Evolutionary conservation across 306 rosid species (phyloP).

Genomic region (Gillenia trifoliata): DNA sequence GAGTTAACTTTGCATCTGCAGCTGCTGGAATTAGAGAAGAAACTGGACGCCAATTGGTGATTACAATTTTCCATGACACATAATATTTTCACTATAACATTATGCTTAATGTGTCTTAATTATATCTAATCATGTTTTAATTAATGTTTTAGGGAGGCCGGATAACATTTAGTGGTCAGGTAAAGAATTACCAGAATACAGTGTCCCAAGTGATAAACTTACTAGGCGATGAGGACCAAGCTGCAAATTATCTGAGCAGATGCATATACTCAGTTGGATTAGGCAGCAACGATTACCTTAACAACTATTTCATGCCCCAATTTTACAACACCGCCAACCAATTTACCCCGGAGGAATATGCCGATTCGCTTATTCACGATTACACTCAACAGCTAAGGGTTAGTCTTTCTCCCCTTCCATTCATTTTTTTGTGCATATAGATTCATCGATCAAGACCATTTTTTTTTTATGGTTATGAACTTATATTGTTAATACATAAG

Average conservation of each 20-base stretch:
- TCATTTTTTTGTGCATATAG: background rate
- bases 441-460: background rate
- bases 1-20: constrained; percentile 93
- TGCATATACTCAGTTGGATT: constrained; percentile 84
- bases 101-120: background rate
- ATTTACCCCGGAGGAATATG: constrained; percentile 66
- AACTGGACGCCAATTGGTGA: constrained; percentile 89
- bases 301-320: constrained; percentile 92
- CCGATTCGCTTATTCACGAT: constrained; percentile 56
- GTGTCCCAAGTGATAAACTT: constrained; percentile 65
- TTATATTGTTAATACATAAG: no score
- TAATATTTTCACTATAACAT: background rate
- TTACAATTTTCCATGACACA: background rate
- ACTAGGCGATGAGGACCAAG: constrained; percentile 48
- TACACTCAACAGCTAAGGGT: constrained; percentile 63
- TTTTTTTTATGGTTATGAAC: background rate
- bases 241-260: constrained; percentile 58
- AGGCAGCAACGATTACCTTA: constrained; percentile 95
- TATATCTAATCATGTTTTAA: background rate
- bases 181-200: constrained; percentile 58
- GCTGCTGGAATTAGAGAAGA: constrained; percentile 97
- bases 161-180: constrained; percentile 80
- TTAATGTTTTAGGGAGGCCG: constrained; percentile 58
- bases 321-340: constrained; percentile 51
- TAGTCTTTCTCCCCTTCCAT: constrained; percentile 5